Base-by-base conservation (phyloP, 1,284 basidiomycete genomes). In the Ustilago loliicola region DNA sequence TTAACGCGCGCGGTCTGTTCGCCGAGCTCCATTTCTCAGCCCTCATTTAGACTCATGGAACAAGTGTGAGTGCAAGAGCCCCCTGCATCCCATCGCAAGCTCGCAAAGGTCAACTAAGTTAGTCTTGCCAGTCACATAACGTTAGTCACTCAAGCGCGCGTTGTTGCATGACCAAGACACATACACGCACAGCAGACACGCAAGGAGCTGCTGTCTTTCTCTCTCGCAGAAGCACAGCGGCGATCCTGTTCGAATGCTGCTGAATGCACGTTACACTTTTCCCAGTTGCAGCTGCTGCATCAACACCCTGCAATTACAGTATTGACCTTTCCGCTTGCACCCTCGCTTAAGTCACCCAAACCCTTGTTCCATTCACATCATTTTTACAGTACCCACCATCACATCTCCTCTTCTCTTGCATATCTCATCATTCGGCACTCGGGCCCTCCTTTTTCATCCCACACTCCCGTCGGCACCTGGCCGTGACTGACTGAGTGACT, bases 221-320 rank as follows among this genome's bases (percentile, higher is more conserved):
- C n/a, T n/a, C 29, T 29, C 45, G 61, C 61, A 57, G n/a, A n/a
- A n/a, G n/a, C n/a, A 34, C 13, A 15, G 25, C 48, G 55, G 55
- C 62, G 48, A 65, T 52, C 53, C 55, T 27, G 32, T 6, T 11
- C 21, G n/a, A 5, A 15, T 25, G 15, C 5, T 5, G n/a, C 10
- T 5, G 54, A 50, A 38, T 64, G 67, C 62, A 65, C 52, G 67
- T 54, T 34, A 38, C 61, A 42, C 56, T 64, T 42, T 56, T 55
- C 19, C 61, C 29, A 36, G 50, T 55, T 69, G 66, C 60, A 62
- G 32, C 32, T 34, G 32, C 32, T 34, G 21, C 45, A 48, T 15
- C 45, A 48, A 48, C 45, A 48, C 45, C n/a, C 13, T 19, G 19
- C 9, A 40, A 40, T 40, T n/a, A n/a, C n/a, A n/a, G n/a, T n/a